Conservation (phyloP, 441 rosid genomes). For the Breynia disticha region DNA sequence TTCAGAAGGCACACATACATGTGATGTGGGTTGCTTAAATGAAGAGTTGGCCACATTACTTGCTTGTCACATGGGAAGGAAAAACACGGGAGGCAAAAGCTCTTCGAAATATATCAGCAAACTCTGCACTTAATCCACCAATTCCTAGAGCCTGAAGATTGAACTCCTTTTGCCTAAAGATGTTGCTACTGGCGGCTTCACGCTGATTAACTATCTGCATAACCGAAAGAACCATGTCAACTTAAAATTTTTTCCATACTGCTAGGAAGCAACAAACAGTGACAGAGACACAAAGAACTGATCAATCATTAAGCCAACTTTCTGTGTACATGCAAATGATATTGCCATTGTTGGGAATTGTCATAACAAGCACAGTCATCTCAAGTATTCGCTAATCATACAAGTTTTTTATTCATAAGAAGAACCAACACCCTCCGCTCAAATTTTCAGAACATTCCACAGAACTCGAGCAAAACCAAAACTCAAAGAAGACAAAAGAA, state of each 20-base stretch:
- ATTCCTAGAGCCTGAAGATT: conserved; percentile 90
- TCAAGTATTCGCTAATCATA: too few relatives aligned
- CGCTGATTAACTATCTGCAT: conserved; percentile 90
- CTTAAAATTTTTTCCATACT: not conserved
- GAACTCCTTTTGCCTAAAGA: conserved; percentile 90
- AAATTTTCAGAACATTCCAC: too few relatives aligned
- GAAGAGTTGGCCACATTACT: conserved; percentile 35
- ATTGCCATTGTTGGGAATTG: too few relatives aligned
- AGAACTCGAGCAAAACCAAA: too few relatives aligned
- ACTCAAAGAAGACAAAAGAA: too few relatives aligned
- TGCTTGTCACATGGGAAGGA: conserved; percentile 83
- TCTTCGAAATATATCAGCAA: conserved; percentile 95
- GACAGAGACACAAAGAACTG: too few relatives aligned
- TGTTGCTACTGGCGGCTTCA: conserved; percentile 94
- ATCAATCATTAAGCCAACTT: too few relatives aligned
- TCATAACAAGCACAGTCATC: too few relatives aligned
- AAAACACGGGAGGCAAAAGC: conserved; percentile 96
- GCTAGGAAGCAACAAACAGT: not conserved
- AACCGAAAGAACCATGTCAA: conserved; percentile 10
- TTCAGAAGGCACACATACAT: conserved; percentile 15
- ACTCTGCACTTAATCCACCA: conserved; percentile 96
- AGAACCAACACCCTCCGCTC: too few relatives aligned
- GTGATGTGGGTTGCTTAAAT: conserved; percentile 10
- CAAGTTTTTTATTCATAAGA: too few relatives aligned
- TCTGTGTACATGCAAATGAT: too few relatives aligned